Conservation (phyloP, 176 grass and related monocot species). For the Hordeum marinum region DNA sequence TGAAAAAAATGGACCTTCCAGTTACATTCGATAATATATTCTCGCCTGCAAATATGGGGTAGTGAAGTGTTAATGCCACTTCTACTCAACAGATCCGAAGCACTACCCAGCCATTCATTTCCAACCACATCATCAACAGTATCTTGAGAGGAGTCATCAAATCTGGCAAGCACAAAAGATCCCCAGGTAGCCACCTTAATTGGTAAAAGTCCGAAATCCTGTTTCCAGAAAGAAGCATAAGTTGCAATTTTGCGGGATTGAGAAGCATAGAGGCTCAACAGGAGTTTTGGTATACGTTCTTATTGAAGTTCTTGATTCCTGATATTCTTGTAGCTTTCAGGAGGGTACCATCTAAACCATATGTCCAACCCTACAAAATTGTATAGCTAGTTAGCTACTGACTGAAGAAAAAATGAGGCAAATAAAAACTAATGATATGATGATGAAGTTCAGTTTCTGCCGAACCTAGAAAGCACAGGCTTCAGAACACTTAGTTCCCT, state of each 20-base stretch:
- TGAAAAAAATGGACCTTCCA: conserved; percentile 69
- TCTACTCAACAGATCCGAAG: conserved; percentile 57
- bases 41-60: conserved; percentile 73
- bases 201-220: conserved; percentile 81
- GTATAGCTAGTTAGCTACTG: background rate
- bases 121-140: conserved; percentile 41
- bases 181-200: conserved; percentile 80
- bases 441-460: background rate
- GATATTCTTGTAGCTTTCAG: conserved; percentile 89
- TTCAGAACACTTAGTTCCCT: background rate
- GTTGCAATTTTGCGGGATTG: background rate
- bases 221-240: conserved; percentile 21
- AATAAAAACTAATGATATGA: background rate
- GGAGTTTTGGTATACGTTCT: conserved; percentile 42
- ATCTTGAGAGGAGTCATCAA: conserved; percentile 40
- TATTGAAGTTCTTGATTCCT: conserved; percentile 86
- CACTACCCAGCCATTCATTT: conserved; percentile 86
- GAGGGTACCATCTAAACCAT: conserved; percentile 85
- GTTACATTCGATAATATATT: conserved; percentile 92
- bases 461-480: background rate
- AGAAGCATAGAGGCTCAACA: background rate
- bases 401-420: background rate
- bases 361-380: conserved; percentile 82
- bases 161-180: conserved; percentile 71
- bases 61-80: conserved; percentile 67